Evolutionary conservation across 2,329 filamentous ascomycete genomes (phyloP).

Genomic region (Setomelanomma holmii): DNA sequence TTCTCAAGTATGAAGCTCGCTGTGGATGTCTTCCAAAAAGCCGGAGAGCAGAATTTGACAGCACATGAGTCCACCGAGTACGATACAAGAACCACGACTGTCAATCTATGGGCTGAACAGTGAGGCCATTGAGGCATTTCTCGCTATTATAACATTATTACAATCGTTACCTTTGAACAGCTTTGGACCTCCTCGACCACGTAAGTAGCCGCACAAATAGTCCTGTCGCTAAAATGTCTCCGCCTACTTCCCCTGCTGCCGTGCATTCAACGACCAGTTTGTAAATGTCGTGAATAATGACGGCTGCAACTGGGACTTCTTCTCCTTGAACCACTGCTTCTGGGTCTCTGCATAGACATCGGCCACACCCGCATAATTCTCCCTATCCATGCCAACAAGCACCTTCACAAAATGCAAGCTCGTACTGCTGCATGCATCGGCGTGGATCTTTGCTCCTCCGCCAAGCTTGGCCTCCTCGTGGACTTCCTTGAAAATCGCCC

Average conservation of each 20-base stretch:
- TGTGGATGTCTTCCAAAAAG: too few relatives aligned
- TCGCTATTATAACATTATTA: too few relatives aligned
- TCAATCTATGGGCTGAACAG: too few relatives aligned
- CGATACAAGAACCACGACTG: too few relatives aligned
- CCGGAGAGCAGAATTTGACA: too few relatives aligned
- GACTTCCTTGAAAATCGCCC: conserved; percentile 68
- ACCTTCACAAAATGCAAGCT: conserved; percentile 72
- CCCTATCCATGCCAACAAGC: conserved; percentile 59
- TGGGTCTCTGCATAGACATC: conserved; percentile 53
- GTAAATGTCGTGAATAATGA: conserved; percentile 57
- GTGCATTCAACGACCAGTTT: conserved; percentile 50
- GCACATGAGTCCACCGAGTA: too few relatives aligned
- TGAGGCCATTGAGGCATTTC: too few relatives aligned
- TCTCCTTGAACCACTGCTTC: conserved; percentile 53
- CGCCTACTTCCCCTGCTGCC: conserved; percentile 32
- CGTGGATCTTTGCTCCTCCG: conserved; percentile 72
- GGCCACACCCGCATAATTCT: conserved; percentile 47
- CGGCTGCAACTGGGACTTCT: conserved; percentile 51
- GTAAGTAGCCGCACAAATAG: too few relatives aligned
- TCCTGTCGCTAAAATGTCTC: too few relatives aligned
- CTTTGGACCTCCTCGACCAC: too few relatives aligned
- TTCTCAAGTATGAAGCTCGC: too few relatives aligned
- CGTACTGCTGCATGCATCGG: conserved; percentile 75
- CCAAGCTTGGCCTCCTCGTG: conserved; percentile 72
- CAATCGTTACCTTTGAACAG: too few relatives aligned